Evolutionary conservation across 2,329 filamentous ascomycete species (phyloP).

Genomic region (Tricladium varicosporioides): DNA sequence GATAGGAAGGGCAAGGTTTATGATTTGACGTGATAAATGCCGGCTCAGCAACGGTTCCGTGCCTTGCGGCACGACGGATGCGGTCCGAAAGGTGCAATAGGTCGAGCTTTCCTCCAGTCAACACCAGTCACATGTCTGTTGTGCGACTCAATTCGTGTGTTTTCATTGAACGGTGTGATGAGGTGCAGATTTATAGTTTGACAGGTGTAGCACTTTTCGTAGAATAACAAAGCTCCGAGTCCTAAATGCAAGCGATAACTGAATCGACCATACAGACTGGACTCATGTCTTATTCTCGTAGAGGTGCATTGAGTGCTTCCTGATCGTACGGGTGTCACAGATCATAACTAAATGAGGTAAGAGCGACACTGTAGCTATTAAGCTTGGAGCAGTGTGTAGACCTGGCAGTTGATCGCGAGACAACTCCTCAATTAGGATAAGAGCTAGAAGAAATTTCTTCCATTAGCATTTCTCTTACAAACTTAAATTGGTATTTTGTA

Average conservation of each 20-base stretch:
- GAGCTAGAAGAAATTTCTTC: too few species aligned
- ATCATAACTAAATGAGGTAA: not conserved
- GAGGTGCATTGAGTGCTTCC: constrained; percentile 1
- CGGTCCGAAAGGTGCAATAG: constrained; percentile 1
- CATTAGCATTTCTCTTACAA: too few species aligned
- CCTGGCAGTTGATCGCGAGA: too few species aligned
- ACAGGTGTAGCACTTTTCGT: not conserved
- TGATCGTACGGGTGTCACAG: not conserved
- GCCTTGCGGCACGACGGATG: constrained; percentile 1
- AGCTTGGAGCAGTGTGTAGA: too few species aligned
- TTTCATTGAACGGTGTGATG: constrained; percentile 6
- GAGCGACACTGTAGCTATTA: not conserved
- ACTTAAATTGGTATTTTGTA: too few species aligned
- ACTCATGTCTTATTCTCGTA: not conserved
- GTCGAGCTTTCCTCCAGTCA: not conserved
- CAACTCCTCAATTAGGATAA: too few species aligned
- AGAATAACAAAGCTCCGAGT: not conserved
- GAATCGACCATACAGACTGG: not conserved
- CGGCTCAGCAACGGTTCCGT: not conserved
- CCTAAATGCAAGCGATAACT: not conserved
- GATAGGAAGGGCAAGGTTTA: not conserved
- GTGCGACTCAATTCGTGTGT: not conserved
- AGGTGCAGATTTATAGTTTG: constrained; percentile 4
- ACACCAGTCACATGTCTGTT: constrained; percentile 1
- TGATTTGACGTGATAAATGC: constrained; percentile 5